Evolutionary conservation across 129 eudicot species (phyloP).

Genomic region (Artemisia annua): DNA sequence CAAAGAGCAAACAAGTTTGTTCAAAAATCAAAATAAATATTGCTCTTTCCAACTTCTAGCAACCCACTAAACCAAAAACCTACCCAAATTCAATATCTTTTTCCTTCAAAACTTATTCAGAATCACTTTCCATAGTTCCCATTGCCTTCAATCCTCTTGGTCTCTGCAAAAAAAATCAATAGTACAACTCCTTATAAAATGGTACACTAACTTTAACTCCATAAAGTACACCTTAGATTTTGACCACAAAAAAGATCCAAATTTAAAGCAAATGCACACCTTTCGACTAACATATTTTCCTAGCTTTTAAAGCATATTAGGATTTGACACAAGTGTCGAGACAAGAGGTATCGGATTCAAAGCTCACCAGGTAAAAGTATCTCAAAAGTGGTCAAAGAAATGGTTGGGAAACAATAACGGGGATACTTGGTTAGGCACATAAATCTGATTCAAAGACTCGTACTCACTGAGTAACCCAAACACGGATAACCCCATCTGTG

Average conservation of each 20-base stretch:
- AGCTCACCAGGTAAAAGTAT: too few relatives aligned
- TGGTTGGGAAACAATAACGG: too few relatives aligned
- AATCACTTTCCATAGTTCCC: slow-evolving; percentile 79
- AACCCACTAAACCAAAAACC: slow-evolving; percentile 27
- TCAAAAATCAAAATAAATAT: slow-evolving; percentile 18
- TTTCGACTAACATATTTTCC: background rate
- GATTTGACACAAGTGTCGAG: background rate
- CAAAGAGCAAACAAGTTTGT: slow-evolving; percentile 11
- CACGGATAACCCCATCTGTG: slow-evolving; percentile 12
- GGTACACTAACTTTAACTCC: slow-evolving; percentile 1
- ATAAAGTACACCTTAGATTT: slow-evolving; percentile 13
- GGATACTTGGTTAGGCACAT: too few relatives aligned
- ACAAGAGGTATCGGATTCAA: too few relatives aligned
- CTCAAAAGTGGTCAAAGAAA: too few relatives aligned
- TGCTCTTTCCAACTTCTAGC: slow-evolving; percentile 22
- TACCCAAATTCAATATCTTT: slow-evolving; percentile 20
- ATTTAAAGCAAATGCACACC: slow-evolving; percentile 9
- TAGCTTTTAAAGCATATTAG: background rate
- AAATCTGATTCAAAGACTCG: too few relatives aligned
- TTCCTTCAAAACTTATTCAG: slow-evolving; percentile 44
- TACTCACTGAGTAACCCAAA: background rate
- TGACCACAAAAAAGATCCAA: background rate
- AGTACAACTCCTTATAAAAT: slow-evolving; percentile 19
- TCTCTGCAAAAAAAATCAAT: slow-evolving; percentile 49
- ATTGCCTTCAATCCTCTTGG: slow-evolving; percentile 82